Conservation (phyloP, 75 land plant species). For the Pinus taeda region DNA sequence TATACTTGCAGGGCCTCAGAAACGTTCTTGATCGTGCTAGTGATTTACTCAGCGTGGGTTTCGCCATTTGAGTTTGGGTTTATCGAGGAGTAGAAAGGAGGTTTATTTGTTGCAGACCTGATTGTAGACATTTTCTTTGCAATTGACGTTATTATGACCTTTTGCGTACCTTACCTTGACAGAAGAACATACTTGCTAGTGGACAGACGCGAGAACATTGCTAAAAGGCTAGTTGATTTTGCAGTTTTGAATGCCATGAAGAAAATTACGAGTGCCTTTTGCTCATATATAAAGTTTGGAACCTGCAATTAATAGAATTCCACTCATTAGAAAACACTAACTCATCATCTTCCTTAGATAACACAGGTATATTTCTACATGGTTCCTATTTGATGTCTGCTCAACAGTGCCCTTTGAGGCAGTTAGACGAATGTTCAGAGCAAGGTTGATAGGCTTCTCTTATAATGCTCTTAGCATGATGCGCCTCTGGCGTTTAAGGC, state of each 20-base stretch:
- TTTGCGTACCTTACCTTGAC: constrained; percentile 58
- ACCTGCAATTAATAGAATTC: too few relatives aligned
- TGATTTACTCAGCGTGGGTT: too few relatives aligned
- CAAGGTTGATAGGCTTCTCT: constrained; percentile 26
- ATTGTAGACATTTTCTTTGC: constrained; percentile 47
- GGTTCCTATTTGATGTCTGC: constrained; percentile 42
- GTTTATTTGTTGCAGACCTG: constrained; percentile 26
- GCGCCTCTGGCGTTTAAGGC: constrained; percentile 72
- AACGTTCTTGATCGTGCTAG: too few relatives aligned
- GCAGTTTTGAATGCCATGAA: too few relatives aligned
- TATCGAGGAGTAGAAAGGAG: constrained; percentile 12
- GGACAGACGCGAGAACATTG: constrained; percentile 23
- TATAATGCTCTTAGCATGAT: constrained; percentile 58
- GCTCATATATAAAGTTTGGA: too few relatives aligned
- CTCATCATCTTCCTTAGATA: too few relatives aligned
- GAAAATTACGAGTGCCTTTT: too few relatives aligned
- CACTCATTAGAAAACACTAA: too few relatives aligned
- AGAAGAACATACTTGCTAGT: constrained; percentile 31
- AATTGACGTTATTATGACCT: constrained; percentile 44
- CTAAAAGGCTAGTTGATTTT: constrained; percentile 22
- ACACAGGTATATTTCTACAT: constrained; percentile 33
- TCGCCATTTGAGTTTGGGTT: constrained; percentile 39
- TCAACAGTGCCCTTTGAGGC: constrained; percentile 41
- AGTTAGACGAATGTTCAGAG: constrained; percentile 25
- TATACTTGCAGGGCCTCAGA: neutral